Conservation (phyloP, 129 eudicot genomes). For the Flaveria bidentis region DNA sequence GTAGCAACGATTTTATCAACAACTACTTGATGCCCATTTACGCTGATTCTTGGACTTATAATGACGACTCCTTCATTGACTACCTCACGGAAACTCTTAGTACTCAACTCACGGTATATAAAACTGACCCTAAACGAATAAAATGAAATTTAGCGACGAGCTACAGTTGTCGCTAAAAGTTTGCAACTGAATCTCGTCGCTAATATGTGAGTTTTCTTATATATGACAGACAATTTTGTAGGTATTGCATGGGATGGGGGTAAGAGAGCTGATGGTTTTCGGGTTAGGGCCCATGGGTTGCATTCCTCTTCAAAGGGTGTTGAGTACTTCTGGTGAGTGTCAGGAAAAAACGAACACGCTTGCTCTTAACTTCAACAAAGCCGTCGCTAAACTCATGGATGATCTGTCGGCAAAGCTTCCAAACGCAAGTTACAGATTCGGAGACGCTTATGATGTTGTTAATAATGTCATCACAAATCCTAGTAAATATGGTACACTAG, state of each 20-base stretch:
- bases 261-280: slow-evolving; percentile 75
- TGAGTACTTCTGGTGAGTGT: slow-evolving; percentile 72
- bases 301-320: slow-evolving; percentile 91
- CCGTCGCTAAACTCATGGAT: slow-evolving; percentile 47
- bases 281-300: slow-evolving; percentile 99
- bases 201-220: neutral
- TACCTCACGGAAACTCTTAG: slow-evolving; percentile 70
- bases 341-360: slow-evolving; percentile 76
- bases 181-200: neutral
- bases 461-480: slow-evolving; percentile 75
- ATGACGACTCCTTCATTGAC: slow-evolving; percentile 53
- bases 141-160: neutral
- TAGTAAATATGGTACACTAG: slow-evolving; percentile 52
- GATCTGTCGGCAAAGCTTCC: slow-evolving; percentile 63
- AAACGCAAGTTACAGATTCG: slow-evolving; percentile 67
- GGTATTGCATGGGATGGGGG: slow-evolving; percentile 81
- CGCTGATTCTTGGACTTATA: slow-evolving; percentile 81
- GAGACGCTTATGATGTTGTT: slow-evolving; percentile 96
- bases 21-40: slow-evolving; percentile 90
- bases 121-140: neutral
- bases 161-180: neutral
- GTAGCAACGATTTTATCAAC: slow-evolving; percentile 97
- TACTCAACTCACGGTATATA: slow-evolving; percentile 64
- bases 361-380: slow-evolving; percentile 71
- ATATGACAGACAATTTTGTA: slow-evolving; percentile 11